phyloP scores from a whole-genome alignment of 352 stramenopile species.

The Pelagophyceae sp. region DNA sequence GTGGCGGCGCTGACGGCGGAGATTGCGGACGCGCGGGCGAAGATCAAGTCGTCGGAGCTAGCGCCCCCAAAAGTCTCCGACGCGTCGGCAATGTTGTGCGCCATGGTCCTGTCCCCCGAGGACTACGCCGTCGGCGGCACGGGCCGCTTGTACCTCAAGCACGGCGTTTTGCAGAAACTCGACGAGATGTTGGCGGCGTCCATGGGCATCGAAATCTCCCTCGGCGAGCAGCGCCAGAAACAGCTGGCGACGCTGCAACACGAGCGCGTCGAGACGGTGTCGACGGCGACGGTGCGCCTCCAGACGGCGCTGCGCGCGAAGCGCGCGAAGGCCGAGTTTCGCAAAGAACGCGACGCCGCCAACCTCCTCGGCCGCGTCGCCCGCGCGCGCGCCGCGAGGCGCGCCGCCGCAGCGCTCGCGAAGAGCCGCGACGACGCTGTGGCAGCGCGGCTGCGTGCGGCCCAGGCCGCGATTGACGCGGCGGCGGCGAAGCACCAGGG shows the following conservation, averaged over 20 bases:
- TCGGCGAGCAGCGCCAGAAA: background rate
- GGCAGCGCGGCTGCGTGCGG: background rate
- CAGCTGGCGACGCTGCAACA: background rate
- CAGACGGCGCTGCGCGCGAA: background rate
- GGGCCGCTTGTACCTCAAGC: background rate
- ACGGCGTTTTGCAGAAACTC: background rate
- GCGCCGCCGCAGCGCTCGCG: background rate
- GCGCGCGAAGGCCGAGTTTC: background rate
- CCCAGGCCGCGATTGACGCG: background rate
- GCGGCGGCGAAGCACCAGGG: background rate
- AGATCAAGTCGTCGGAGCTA: too few relatives aligned
- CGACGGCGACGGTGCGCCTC: background rate
- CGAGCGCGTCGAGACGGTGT: background rate
- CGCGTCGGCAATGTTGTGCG: background rate
- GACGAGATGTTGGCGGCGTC: conserved; percentile 5
- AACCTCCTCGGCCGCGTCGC: background rate
- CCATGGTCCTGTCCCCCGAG: background rate
- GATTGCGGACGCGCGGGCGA: background rate
- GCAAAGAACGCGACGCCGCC: background rate
- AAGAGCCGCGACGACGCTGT: background rate
- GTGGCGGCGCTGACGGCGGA: background rate
- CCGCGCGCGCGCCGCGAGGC: background rate
- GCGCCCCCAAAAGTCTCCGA: background rate
- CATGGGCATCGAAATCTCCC: conserved; percentile 1
- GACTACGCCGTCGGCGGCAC: background rate